Base-by-base conservation (phyloP, 2,329 filamentous ascomycete species). In the Fusarium stilboides region DNA sequence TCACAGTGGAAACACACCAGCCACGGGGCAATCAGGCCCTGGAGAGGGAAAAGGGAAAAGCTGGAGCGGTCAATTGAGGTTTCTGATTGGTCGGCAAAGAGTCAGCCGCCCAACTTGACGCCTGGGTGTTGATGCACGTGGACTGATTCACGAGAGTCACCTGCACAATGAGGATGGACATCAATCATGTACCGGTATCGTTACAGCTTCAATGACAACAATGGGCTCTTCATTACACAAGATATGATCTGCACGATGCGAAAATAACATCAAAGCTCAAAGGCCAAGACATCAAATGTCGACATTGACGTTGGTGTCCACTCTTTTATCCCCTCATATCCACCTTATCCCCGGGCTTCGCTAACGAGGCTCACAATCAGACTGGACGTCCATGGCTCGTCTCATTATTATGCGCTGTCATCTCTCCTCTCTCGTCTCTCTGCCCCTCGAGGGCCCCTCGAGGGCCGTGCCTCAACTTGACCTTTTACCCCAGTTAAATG, bases 51-150 rank as follows among this genome's bases (percentile, higher is more conserved):
- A 58, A 20, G 36, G 40, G 31, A 49, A 68, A 58, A 57, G 51
- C 52, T 56, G 59, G 49, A 53, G 66, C 52, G 36, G 44, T 47
- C 66, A 69, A 69, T 69, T 69, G 66, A 45, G 26, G 31, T 8
- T 39, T 54, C 7, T 63, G 36, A 70, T 69, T 69, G 66, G 66
- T 12, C 15, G 10, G 13, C 7, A 13, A 36, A 39, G 52, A 63
- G 66, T 69, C 66, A 69, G 61, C 62, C 62, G 62, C 62, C 33
- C 63, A 58, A 53, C 19, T 63, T 52, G 33, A 54, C 24, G 24
- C 58, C 47, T 60, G 57, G 57, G 37, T 62, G 54, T 46, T 15
- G 37, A 57, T 57, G 65, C 61, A 69, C 55, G 55, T 55, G 66
- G 61, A 62, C 55, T n/a, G 49, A 55, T 46, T 40, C 36, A 37